Conservation (phyloP, 805 yeast genomes). For the Millerago galiae region DNA sequence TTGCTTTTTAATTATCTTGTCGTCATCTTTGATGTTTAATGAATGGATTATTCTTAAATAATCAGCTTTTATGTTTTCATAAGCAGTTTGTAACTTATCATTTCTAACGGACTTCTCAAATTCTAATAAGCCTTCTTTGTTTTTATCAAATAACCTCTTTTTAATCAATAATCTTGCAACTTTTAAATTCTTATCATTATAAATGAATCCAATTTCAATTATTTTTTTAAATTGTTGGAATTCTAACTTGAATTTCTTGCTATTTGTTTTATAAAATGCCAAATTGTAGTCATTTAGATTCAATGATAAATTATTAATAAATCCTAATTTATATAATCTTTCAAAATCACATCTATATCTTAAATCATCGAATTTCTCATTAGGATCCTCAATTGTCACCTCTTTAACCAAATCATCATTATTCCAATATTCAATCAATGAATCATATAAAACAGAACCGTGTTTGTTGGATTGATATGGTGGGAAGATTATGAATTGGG, state of each 20-base stretch:
- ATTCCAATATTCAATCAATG: slow-evolving; percentile 51
- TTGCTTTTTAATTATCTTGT: slow-evolving; percentile 12
- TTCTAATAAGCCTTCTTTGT: slow-evolving; percentile 68
- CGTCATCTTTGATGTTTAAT: slow-evolving; percentile 13
- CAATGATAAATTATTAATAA: slow-evolving; percentile 25
- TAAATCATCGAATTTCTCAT: slow-evolving; percentile 84
- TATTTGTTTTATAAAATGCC: slow-evolving; percentile 36
- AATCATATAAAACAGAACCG: slow-evolving; percentile 61
- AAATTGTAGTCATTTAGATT: slow-evolving; percentile 20
- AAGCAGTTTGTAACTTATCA: slow-evolving; percentile 74
- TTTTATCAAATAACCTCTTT: slow-evolving; percentile 67
- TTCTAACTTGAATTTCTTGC: slow-evolving; percentile 51
- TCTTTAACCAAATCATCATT: slow-evolving; percentile 50
- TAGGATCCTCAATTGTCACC: slow-evolving; percentile 91
- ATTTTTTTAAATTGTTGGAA: slow-evolving; percentile 72
- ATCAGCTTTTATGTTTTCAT: slow-evolving; percentile 60
- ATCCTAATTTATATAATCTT: slow-evolving; percentile 33
- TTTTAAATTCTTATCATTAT: slow-evolving; percentile 30
- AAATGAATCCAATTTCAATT: slow-evolving; percentile 61
- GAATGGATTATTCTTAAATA: slow-evolving; percentile 46
- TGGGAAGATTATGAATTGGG: slow-evolving; percentile 83
- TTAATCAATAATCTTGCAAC: slow-evolving; percentile 55
- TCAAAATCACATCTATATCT: slow-evolving; percentile 76
- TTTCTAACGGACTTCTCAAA: slow-evolving; percentile 57
- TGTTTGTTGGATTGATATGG: slow-evolving; percentile 70